Evolutionary conservation across 192 early-diverging fungal genomes (phyloP), one percentile per base, ranked within the genome.

Genomic region (Podila verticillata): DNA sequence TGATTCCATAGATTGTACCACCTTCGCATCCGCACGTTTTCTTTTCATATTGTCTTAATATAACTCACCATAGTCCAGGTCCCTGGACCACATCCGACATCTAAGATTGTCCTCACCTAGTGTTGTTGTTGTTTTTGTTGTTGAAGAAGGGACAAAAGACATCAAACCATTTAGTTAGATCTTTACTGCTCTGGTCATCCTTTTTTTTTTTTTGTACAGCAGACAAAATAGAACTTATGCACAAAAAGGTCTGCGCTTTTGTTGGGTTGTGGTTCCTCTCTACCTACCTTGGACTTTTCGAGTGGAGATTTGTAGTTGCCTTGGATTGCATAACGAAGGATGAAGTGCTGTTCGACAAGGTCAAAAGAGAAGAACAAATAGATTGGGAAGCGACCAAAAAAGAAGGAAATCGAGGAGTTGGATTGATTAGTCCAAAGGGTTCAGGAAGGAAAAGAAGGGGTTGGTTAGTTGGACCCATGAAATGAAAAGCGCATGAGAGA

Each of bases 71-170:
- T 73, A 3, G 63, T 59, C 72, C 72, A 73, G 7, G 72, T 61
- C 10, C 72, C 72, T 19, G 72, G 63, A 5, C 72, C 72, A 26
- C 72, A 73, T 34, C 72, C 72, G 15, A 73, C 29, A 61, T 73
- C 72, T 17, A 73, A 47, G 8, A 73, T 48, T 35, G 29, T 31
- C 8, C 30, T 31, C 13, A 44, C 47, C n/a, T 66, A 15, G 15
- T 61, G 17, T 0, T 13, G 24, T 31, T 28, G 34, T 61, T 48
- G 61, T 48, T 69, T n/a, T n/a, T n/a, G n/a, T n/a, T 44, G 48
- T 10, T 39, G 7, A 26, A 20, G 15, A 31, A 31, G 34, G 19
- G 20, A 7, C 9, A n/a, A 0, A 54, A 54, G 7, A 54, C 1
- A 54, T 26, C 20, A 54, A 24, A 54, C 51, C 20, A 4, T 3